Evolutionary conservation across 2,329 filamentous ascomycete species (phyloP).

Genomic region (Colletotrichum truncatum): DNA sequence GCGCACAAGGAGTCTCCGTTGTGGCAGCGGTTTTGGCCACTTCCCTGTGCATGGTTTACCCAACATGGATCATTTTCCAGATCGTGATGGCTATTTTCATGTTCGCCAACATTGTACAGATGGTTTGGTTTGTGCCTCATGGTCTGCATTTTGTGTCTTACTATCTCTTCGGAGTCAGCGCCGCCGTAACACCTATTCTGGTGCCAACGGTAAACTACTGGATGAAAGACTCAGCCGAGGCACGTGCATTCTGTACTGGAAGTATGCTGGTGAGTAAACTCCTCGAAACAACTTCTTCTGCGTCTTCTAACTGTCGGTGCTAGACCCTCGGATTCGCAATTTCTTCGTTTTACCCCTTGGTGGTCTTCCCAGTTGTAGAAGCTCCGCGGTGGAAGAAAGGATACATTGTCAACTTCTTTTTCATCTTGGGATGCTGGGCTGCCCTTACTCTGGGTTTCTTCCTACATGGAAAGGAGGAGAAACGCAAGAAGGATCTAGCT

Average conservation of each 20-base stretch:
- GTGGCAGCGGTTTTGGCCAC: conserved; percentile 37
- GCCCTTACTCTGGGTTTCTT: conserved; percentile 23
- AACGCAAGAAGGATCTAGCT: neutral
- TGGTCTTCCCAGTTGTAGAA: conserved; percentile 33
- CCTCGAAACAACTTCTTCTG: neutral
- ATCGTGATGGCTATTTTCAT: conserved; percentile 33
- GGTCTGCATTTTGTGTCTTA: conserved; percentile 32
- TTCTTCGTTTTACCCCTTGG: conserved; percentile 32
- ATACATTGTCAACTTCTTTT: conserved; percentile 34
- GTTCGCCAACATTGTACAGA: conserved; percentile 32
- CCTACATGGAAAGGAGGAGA: conserved; percentile 22
- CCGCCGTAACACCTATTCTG: conserved; percentile 36
- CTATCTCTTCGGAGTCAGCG: conserved; percentile 35
- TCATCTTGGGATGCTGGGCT: conserved; percentile 28
- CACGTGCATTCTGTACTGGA: conserved; percentile 33
- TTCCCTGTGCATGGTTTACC: conserved; percentile 43
- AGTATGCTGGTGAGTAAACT: conserved; percentile 31
- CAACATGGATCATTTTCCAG: conserved; percentile 40
- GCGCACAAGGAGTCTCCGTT: conserved; percentile 38
- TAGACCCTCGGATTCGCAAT: conserved; percentile 34
- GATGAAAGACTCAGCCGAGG: conserved; percentile 36
- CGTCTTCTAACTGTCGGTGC: neutral
- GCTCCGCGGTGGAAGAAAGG: conserved; percentile 34
- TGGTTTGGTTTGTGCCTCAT: conserved; percentile 32
- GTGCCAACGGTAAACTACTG: conserved; percentile 36